Conservation (phyloP, 441 rosid genomes). For the Croton setiger region DNA sequence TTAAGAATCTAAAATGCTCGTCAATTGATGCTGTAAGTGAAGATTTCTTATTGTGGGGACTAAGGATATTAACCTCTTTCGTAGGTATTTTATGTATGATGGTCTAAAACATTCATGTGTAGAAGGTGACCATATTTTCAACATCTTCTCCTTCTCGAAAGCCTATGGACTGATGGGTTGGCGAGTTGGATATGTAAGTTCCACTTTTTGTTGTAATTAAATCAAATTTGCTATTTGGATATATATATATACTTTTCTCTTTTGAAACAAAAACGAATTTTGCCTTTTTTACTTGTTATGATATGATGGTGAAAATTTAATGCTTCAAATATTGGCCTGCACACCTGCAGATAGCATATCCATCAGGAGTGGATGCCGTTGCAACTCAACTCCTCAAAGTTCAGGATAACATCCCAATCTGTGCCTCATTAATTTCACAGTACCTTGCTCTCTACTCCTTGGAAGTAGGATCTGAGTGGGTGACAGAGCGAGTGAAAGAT, state of each 20-base stretch:
- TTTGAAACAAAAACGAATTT: neutral
- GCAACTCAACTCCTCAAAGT: conserved; percentile 73
- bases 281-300: neutral
- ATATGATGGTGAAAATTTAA: neutral
- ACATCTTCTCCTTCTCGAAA: conserved; percentile 97
- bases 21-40: neutral
- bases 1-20: neutral
- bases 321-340: neutral
- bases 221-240: neutral
- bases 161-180: conserved; percentile 99
- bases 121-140: conserved; percentile 89
- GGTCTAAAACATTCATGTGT: conserved; percentile 81
- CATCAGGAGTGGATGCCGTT: conserved; percentile 69
- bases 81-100: conserved; percentile 97
- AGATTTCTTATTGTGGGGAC: conserved; percentile 13
- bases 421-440: conserved; percentile 84
- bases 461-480: conserved; percentile 81
- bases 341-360: conserved; percentile 78
- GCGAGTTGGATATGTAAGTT: conserved; percentile 98
- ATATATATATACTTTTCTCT: neutral
- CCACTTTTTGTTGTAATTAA: neutral
- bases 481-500: conserved; percentile 56
- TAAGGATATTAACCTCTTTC: conserved; percentile 11
- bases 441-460: conserved; percentile 76
- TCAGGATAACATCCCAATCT: conserved; percentile 96